Evolutionary conservation across 371 early-diverging fungal genomes (phyloP).

Genomic region (Blakeslea trispora): DNA sequence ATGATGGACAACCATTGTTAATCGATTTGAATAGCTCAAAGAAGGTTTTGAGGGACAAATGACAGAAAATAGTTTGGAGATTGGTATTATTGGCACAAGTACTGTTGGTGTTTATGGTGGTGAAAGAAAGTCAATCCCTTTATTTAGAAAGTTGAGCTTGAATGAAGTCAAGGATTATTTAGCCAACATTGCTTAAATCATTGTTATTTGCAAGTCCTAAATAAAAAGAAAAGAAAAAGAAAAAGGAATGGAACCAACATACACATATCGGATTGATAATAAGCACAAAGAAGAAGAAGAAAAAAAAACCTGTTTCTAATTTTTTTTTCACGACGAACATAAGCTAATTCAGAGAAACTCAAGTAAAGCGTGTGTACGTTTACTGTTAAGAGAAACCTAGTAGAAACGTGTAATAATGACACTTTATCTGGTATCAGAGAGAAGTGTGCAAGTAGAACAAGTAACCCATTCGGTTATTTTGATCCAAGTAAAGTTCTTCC

Average conservation of each 20-base stretch:
- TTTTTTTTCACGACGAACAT: too few species aligned
- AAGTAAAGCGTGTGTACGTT: too few species aligned
- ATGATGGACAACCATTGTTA: not conserved
- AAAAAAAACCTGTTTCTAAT: too few species aligned
- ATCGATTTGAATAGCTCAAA: slow-evolving; percentile 63
- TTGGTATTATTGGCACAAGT: slow-evolving; percentile 83
- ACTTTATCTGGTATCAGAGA: too few species aligned
- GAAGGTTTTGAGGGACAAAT: slow-evolving; percentile 97
- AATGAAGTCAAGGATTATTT: slow-evolving; percentile 94
- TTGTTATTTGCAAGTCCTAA: slow-evolving; percentile 1
- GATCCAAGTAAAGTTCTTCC: too few species aligned
- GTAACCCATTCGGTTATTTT: too few species aligned
- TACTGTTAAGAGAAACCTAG: too few species aligned
- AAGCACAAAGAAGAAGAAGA: too few species aligned
- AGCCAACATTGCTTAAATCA: slow-evolving; percentile 87
- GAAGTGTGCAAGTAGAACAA: too few species aligned
- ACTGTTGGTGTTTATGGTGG: slow-evolving; percentile 64
- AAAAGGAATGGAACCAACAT: slow-evolving; percentile 11
- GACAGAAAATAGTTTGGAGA: slow-evolving; percentile 92
- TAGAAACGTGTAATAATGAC: too few species aligned
- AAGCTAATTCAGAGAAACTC: too few species aligned
- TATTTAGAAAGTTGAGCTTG: slow-evolving; percentile 77
- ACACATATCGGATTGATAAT: too few species aligned
- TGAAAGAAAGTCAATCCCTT: slow-evolving; percentile 54
- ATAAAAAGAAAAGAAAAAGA: slow-evolving; percentile 1